These are phyloP conservation scores for Davidsoniella virescens DNA, from an alignment of 2,329 filamentous ascomycete species.

Conservation along the genomic window DNA sequence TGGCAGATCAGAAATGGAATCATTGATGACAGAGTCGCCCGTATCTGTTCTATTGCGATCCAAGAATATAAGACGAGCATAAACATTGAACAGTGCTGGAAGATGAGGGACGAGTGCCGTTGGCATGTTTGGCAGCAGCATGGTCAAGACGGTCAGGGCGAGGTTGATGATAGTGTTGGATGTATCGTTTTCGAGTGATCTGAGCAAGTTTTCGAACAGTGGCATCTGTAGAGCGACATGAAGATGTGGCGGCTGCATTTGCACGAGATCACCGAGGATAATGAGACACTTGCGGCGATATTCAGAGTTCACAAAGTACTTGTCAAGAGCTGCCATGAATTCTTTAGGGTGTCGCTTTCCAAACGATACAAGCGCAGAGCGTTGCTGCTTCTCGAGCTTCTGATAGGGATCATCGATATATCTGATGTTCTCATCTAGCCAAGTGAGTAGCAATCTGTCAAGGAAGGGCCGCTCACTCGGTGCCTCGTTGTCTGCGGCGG, in stretches of 20 bases:
- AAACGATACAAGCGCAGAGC: conserved; percentile 37
- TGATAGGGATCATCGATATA: conserved; percentile 4
- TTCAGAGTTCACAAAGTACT: conserved; percentile 46
- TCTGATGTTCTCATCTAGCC: conserved; percentile 33
- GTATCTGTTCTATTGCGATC: conserved; percentile 35
- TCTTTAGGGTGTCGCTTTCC: conserved; percentile 56
- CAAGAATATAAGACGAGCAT: conserved; percentile 67
- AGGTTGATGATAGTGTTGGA: conserved; percentile 63
- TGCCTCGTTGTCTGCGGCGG: conserved; percentile 24
- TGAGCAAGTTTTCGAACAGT: conserved; percentile 54
- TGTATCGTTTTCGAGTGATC: conserved; percentile 60
- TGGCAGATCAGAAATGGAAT: conserved; percentile 10
- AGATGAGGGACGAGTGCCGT: conserved; percentile 52
- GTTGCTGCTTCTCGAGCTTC: conserved; percentile 32
- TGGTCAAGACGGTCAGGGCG: conserved; percentile 57
- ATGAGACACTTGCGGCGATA: conserved; percentile 48
- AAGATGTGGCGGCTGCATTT: conserved; percentile 63
- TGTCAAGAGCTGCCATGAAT: conserved; percentile 49
- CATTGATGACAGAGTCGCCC: conserved; percentile 23
- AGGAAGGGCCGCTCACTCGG: conserved; percentile 32
- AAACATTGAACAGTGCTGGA: conserved; percentile 64
- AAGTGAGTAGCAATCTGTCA: conserved; percentile 38
- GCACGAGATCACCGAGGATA: conserved; percentile 56
- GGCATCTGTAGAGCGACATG: conserved; percentile 57
- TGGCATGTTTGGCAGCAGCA: conserved; percentile 71